Evolutionary conservation across 192 early-diverging fungal species (phyloP).

Genomic region (Coemansia erecta): DNA sequence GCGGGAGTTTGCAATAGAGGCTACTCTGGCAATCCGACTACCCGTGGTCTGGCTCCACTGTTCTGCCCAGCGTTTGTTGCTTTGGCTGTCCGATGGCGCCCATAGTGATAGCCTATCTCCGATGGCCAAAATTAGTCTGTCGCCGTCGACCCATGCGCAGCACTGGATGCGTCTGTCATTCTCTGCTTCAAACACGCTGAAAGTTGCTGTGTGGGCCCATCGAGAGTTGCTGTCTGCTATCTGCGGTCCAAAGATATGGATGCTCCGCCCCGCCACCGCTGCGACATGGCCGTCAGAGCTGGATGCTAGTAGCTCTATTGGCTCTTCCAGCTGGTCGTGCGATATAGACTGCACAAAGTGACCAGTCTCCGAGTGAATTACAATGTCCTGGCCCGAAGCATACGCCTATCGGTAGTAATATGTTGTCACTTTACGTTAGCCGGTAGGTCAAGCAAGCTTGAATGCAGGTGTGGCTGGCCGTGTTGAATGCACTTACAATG

Average conservation of each 20-base stretch:
- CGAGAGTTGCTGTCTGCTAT: not conserved
- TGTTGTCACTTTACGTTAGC: no score
- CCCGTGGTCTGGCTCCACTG: constrained; percentile 12
- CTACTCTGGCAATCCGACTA: constrained; percentile 12
- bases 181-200: not conserved
- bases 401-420: constrained; percentile 22
- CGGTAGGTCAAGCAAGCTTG: not conserved
- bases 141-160: constrained; percentile 26
- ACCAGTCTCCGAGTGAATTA: constrained; percentile 22
- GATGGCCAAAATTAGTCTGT: constrained; percentile 12
- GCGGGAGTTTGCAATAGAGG: constrained; percentile 4
- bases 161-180: not conserved
- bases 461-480: not conserved
- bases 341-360: constrained; percentile 33
- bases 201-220: constrained; percentile 18
- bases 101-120: constrained; percentile 16
- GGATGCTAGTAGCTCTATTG: constrained; percentile 18
- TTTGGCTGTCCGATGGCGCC: not conserved
- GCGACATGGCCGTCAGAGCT: constrained; percentile 18
- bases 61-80: constrained; percentile 11
- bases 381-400: constrained; percentile 42
- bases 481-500: constrained; percentile 31
- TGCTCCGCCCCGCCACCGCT: constrained; percentile 11
- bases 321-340: constrained; percentile 8
- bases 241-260: constrained; percentile 20